Percentiles rank a stretch among this genome's conserved stretches.
Evolutionary conservation across 2,329 filamentous ascomycete species (phyloP).

Genomic region (Pezicula rhizophila): DNA sequence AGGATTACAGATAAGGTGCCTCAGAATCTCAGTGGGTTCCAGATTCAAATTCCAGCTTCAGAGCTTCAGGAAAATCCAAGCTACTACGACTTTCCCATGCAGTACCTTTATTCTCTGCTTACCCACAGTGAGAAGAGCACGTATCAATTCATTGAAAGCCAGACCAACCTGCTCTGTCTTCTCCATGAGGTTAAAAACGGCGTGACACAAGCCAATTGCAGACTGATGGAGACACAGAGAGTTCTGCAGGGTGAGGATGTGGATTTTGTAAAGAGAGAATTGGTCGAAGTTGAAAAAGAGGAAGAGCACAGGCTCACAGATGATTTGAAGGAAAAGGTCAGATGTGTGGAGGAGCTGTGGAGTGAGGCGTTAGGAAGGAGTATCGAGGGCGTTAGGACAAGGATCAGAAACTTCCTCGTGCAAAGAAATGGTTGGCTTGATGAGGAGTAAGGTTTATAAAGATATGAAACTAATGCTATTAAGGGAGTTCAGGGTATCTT

Average conservation of each 20-base stretch:
- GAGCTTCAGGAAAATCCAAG: constrained; percentile 83
- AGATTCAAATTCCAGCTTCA: constrained; percentile 67
- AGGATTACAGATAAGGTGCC: constrained; percentile 78
- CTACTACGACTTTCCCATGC: constrained; percentile 75
- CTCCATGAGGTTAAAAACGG: constrained; percentile 85
- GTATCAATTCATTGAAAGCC: constrained; percentile 94
- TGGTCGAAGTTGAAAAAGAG: constrained; percentile 52
- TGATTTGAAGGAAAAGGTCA: constrained; percentile 89
- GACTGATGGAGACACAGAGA: constrained; percentile 61
- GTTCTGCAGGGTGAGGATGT: constrained; percentile 30
- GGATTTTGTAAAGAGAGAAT: constrained; percentile 32
- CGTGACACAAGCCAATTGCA: constrained; percentile 62
- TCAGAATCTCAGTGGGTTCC: constrained; percentile 48
- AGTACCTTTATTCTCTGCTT: constrained; percentile 83
- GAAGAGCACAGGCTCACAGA: constrained; percentile 70
- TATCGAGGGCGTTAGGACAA: constrained; percentile 65
- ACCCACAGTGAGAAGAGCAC: constrained; percentile 86
- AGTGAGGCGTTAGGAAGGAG: constrained; percentile 74
- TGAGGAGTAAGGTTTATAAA: constrained; percentile 9
- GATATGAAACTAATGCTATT: neutral
- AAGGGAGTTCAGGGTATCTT: neutral
- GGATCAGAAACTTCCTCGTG: constrained; percentile 67
- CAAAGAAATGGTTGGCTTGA: constrained; percentile 78
- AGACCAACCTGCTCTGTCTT: constrained; percentile 84
- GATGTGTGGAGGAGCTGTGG: constrained; percentile 89